phyloP scores from a whole-genome alignment of 352 stramenopile species.

The Pythium angustatum region DNA sequence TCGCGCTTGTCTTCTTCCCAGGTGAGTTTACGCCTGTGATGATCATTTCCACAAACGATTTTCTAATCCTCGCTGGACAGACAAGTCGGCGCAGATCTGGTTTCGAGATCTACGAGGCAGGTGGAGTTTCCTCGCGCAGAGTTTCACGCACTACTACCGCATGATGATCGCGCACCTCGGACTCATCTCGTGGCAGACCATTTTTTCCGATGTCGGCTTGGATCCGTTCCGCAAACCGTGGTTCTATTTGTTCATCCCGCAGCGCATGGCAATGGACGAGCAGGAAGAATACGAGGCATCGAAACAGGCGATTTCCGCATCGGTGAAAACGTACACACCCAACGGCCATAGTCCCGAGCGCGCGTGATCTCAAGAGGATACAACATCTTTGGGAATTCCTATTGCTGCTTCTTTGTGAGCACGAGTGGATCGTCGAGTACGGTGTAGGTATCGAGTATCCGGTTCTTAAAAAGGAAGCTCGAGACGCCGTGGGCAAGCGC shows the following conservation, averaged over 20 bases:
- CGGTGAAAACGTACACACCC: not conserved
- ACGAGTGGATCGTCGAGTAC: conserved; percentile 23
- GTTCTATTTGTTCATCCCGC: conserved; percentile 78
- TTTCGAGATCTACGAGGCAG: conserved; percentile 54
- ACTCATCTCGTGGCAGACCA: conserved; percentile 73
- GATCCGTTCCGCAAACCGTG: conserved; percentile 72
- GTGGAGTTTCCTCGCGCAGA: conserved; percentile 73
- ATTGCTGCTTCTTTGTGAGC: conserved; percentile 23
- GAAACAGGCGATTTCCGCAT: not conserved
- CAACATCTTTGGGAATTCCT: not conserved
- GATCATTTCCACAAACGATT: too few species aligned
- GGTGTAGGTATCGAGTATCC: conserved; percentile 26
- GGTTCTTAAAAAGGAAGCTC: conserved; percentile 24
- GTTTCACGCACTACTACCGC: conserved; percentile 78
- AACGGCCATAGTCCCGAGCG: too few species aligned
- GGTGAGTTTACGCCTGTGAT: too few species aligned
- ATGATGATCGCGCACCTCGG: conserved; percentile 80
- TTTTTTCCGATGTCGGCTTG: conserved; percentile 64
- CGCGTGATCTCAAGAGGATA: too few species aligned
- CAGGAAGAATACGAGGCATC: conserved; percentile 20
- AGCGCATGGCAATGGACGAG: conserved; percentile 60
- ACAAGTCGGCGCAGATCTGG: conserved; percentile 54
- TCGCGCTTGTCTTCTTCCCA: conserved; percentile 43
- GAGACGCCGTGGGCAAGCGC: conserved; percentile 15
- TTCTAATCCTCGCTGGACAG: too few species aligned